Conservation (phyloP, 805 yeast genomes). For the Lipomyces spencermartinsiae region DNA sequence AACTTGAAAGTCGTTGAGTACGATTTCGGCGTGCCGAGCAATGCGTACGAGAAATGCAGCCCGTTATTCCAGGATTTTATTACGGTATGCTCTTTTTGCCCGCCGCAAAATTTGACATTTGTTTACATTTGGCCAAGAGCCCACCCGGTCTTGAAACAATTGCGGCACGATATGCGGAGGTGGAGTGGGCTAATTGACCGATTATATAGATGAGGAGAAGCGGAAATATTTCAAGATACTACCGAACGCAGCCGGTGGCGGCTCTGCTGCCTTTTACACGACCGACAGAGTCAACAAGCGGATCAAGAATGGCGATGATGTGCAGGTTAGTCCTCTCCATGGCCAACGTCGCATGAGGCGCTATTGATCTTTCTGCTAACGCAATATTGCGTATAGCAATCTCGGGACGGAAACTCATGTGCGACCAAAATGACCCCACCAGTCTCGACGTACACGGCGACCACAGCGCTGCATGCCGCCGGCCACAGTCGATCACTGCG, state of each 20-base stretch:
- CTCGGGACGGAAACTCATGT: conserved; percentile 5
- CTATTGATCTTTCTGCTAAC: background rate
- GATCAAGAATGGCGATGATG: conserved; percentile 19
- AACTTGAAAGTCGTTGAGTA: background rate
- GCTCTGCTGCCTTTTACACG: conserved; percentile 38
- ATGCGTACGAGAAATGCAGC: conserved; percentile 10
- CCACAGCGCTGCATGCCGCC: conserved; percentile 16
- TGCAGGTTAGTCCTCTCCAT: background rate
- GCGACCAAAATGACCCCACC: conserved; percentile 5
- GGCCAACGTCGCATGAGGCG: background rate
- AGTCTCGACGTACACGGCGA: background rate
- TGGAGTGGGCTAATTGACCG: background rate
- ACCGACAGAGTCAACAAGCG: conserved; percentile 37
- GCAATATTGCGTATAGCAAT: background rate
- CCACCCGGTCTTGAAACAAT: background rate
- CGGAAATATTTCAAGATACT: conserved; percentile 41
- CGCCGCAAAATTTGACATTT: conserved; percentile 10
- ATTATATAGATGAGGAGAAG: conserved; percentile 34
- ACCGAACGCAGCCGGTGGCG: conserved; percentile 38
- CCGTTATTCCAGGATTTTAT: conserved; percentile 32
- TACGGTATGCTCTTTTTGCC: conserved; percentile 25
- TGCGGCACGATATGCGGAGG: background rate
- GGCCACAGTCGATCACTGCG: conserved; percentile 19
- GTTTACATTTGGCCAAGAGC: background rate
- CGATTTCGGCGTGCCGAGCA: background rate